These are phyloP conservation scores for Exophiala sp. DNA, from an alignment of 2,329 filamentous ascomycete genomes.

Conservation along the genomic window DNA sequence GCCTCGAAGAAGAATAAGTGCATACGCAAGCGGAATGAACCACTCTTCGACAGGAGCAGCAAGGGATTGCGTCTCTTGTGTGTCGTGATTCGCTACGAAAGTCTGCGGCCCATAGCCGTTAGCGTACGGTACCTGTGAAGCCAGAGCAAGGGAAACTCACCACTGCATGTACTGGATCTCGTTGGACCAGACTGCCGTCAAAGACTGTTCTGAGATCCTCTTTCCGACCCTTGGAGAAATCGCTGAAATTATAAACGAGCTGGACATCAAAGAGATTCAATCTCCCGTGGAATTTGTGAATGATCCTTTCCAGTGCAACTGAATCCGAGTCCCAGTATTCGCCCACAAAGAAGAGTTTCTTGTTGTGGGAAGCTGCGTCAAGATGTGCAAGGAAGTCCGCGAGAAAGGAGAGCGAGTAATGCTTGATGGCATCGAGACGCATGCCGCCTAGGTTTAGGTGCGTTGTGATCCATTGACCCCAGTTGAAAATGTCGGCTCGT, in stretches of 20 bases:
- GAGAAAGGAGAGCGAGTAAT: conserved; percentile 66
- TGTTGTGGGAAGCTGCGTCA: conserved; percentile 42
- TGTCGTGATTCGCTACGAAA: conserved; percentile 51
- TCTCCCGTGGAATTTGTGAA: conserved; percentile 56
- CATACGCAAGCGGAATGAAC: conserved; percentile 70
- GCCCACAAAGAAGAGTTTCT: conserved; percentile 62
- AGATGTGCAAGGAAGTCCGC: conserved; percentile 59
- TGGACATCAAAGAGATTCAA: conserved; percentile 65
- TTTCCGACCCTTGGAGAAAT: conserved; percentile 52
- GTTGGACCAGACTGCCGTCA: conserved; percentile 56
- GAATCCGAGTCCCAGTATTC: conserved; percentile 66
- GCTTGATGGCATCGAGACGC: conserved; percentile 70
- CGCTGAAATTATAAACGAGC: conserved; percentile 65
- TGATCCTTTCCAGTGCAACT: conserved; percentile 54
- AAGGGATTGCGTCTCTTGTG: conserved; percentile 24
- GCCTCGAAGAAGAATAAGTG: conserved; percentile 64
- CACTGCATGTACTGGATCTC: conserved; percentile 38
- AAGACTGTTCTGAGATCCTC: conserved; percentile 63
- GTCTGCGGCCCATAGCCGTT: conserved; percentile 11
- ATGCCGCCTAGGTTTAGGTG: conserved; percentile 62
- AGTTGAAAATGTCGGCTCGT: conserved; percentile 60
- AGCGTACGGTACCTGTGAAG: background rate
- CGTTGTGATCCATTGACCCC: conserved; percentile 65
- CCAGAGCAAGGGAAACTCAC: conserved; percentile 37
- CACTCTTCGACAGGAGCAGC: conserved; percentile 24